These are phyloP conservation scores for Exophiala xenobiotica DNA, from an alignment of 2,329 filamentous ascomycete genomes.

Conservation along the genomic window DNA sequence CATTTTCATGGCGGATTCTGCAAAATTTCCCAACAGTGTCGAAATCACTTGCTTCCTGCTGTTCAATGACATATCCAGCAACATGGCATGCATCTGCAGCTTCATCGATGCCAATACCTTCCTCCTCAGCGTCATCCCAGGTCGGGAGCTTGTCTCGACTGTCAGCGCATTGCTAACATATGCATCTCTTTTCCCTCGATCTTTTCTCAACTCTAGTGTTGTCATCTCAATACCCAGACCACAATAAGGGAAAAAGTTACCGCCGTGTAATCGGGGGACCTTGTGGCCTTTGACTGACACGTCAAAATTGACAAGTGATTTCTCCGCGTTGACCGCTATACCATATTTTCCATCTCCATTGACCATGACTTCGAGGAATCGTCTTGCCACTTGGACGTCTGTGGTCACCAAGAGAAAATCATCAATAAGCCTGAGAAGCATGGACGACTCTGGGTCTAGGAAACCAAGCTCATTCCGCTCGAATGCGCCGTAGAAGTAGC, in stretches of 20 bases:
- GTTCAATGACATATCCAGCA: slow-evolving; percentile 79
- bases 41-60: slow-evolving; percentile 63
- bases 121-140: slow-evolving; percentile 75
- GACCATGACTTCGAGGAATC: slow-evolving; percentile 80
- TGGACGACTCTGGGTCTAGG: slow-evolving; percentile 52
- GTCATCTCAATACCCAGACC: slow-evolving; percentile 72
- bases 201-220: slow-evolving; percentile 73
- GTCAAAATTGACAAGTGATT: slow-evolving; percentile 84
- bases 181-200: slow-evolving; percentile 58
- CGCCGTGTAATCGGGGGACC: slow-evolving; percentile 52
- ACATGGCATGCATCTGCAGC: slow-evolving; percentile 80
- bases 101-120: slow-evolving; percentile 77
- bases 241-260: slow-evolving; percentile 77
- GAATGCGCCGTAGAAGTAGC: slow-evolving; percentile 91
- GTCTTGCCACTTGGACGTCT: slow-evolving; percentile 62
- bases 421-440: slow-evolving; percentile 82
- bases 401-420: slow-evolving; percentile 89
- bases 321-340: slow-evolving; percentile 70
- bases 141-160: slow-evolving; percentile 69
- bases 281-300: slow-evolving; percentile 54
- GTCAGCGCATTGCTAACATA: slow-evolving; percentile 71
- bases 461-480: slow-evolving; percentile 71
- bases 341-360: slow-evolving; percentile 75
- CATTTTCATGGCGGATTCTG: slow-evolving; percentile 74
- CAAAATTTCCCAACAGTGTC: slow-evolving; percentile 75